Conservation (phyloP, 1,284 basidiomycete species). For the Rhodotorula mucilaginosa region DNA sequence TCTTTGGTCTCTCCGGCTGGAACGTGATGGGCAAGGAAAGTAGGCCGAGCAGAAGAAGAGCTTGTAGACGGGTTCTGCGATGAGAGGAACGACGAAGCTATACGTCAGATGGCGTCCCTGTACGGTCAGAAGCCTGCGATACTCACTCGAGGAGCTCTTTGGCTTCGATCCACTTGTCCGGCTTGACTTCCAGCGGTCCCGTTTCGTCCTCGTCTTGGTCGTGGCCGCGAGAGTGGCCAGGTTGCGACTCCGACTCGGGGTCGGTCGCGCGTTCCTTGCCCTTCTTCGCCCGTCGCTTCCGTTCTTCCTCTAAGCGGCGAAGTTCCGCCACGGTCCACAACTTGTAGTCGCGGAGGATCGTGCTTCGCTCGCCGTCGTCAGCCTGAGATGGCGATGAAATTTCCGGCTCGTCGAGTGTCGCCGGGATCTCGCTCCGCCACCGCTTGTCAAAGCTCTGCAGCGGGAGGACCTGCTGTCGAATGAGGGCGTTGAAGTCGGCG, state of each 20-base stretch:
- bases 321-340: slow-evolving; percentile 9
- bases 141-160: slow-evolving; percentile 38
- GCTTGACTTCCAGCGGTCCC: background rate
- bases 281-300: slow-evolving; percentile 1
- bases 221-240: no score
- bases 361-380: background rate
- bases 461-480: slow-evolving; percentile 24
- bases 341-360: background rate
- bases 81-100: background rate
- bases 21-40: slow-evolving; percentile 23
- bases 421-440: slow-evolving; percentile 21
- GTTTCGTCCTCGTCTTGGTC: background rate
- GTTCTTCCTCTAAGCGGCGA: slow-evolving; percentile 15
- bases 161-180: slow-evolving; percentile 14
- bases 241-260: background rate
- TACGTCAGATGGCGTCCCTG: background rate
- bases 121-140: no score
- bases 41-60: slow-evolving; percentile 32
- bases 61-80: slow-evolving; percentile 35
- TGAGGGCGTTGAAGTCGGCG: slow-evolving; percentile 9
- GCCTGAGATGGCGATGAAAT: background rate
- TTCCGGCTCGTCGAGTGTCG: background rate
- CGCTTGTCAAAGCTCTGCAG: slow-evolving; percentile 37
- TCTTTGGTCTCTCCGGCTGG: slow-evolving; percentile 9
- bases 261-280: slow-evolving; percentile 10